A percentile compares a stretch with the other conserved stretches of the same genome.
These are phyloP conservation scores for Colletotrichum tropicicola DNA, from an alignment of 2,329 filamentous ascomycete genomes.

Conservation along the genomic window DNA sequence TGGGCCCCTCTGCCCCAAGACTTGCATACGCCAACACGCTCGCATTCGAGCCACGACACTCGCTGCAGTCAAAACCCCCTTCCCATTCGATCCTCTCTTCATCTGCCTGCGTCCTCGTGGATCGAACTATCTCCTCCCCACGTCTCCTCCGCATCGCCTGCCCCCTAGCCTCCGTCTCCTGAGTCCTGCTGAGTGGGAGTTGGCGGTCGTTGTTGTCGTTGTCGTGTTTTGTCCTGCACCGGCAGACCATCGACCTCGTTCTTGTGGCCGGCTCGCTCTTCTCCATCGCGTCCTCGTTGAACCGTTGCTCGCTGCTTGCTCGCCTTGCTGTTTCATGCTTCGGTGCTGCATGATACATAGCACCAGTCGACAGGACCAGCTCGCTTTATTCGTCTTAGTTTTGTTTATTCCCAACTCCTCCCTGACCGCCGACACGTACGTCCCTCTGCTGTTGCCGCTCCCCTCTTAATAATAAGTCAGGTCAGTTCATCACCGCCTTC, in stretches of 20 bases:
- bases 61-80: conserved; percentile 41
- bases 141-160: conserved; percentile 20
- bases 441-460: conserved; percentile 7
- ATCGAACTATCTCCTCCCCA: conserved; percentile 29
- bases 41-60: conserved; percentile 53
- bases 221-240: background rate
- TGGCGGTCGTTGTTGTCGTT: background rate
- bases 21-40: conserved; percentile 38
- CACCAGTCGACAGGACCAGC: conserved; percentile 19
- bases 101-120: conserved; percentile 25
- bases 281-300: background rate
- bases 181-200: conserved; percentile 17
- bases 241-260: conserved; percentile 1
- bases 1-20: conserved; percentile 28
- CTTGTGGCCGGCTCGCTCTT: conserved; percentile 1
- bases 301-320: conserved; percentile 11
- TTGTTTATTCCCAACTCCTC: conserved; percentile 25
- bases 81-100: conserved; percentile 29
- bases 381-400: conserved; percentile 26
- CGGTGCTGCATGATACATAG: conserved; percentile 33
- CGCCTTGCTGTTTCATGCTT: conserved; percentile 30
- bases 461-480: conserved; percentile 33
- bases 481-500: conserved; percentile 32
- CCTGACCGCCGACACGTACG: conserved; percentile 21
- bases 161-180: too few species aligned